Percentiles rank a stretch among this genome's conserved stretches.
Evolutionary conservation across 148 eudicot species (phyloP).

Genomic region (Chenopodium album): DNA sequence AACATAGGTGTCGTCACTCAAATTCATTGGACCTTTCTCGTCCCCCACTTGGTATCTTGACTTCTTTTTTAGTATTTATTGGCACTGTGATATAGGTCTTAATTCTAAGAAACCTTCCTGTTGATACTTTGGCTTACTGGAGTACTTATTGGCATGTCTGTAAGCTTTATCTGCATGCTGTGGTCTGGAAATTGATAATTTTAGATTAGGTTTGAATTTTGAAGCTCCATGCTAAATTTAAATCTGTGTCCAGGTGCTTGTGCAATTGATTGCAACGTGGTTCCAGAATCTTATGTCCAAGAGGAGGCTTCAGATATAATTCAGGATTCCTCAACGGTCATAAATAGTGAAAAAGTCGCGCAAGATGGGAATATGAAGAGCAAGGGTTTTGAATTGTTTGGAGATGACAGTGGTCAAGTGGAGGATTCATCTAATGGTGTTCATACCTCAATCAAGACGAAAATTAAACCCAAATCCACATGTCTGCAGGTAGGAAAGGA

Average conservation of each 20-base stretch:
- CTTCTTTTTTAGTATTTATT: not conserved
- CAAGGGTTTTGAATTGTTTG: slow-evolving; percentile 37
- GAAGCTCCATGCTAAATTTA: not conserved
- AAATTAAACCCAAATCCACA: slow-evolving; percentile 27
- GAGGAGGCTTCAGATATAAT: slow-evolving; percentile 32
- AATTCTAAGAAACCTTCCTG: not conserved
- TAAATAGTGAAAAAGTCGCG: slow-evolving; percentile 19
- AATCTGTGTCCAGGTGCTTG: slow-evolving; percentile 31
- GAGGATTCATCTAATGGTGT: slow-evolving; percentile 27
- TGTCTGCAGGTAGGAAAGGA: slow-evolving; percentile 47
- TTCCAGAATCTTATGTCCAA: slow-evolving; percentile 37
- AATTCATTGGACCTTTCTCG: slow-evolving; percentile 29
- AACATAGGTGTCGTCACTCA: slow-evolving; percentile 19
- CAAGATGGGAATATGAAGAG: slow-evolving; percentile 24
- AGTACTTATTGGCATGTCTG: not conserved
- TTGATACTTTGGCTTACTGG: slow-evolving; percentile 5
- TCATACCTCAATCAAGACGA: slow-evolving; percentile 13
- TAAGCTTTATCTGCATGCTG: not conserved
- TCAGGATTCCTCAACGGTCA: slow-evolving; percentile 21
- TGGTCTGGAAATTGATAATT: not conserved
- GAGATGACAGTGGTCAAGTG: slow-evolving; percentile 25
- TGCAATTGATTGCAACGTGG: slow-evolving; percentile 44
- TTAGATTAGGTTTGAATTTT: not conserved
- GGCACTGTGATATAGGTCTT: not conserved
- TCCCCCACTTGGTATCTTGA: slow-evolving; percentile 34